These are phyloP conservation scores for Phanerodontia chrysosporium DNA, from an alignment of 768 basidiomycete genomes.

Conservation along the genomic window DNA sequence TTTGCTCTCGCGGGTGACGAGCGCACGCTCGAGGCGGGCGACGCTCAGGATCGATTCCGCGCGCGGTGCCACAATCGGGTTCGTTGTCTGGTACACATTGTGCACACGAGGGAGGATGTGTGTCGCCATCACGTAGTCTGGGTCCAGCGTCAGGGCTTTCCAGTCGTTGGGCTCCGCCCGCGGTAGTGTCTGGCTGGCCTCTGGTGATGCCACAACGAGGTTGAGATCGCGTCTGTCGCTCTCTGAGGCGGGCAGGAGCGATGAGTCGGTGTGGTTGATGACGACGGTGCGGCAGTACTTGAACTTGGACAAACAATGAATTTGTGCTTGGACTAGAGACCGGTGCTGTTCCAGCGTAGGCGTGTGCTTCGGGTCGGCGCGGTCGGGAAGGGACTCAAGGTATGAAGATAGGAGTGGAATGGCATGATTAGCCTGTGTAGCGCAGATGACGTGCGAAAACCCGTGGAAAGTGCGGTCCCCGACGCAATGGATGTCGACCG, in stretches of 20 bases:
- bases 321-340: constrained; percentile 33
- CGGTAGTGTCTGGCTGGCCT: not conserved
- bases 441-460: constrained; percentile 67
- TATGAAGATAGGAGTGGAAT: constrained; percentile 48
- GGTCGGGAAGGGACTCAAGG: constrained; percentile 32
- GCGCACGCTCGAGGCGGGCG: constrained; percentile 59
- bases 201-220: constrained; percentile 34
- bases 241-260: constrained; percentile 47
- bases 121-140: constrained; percentile 66
- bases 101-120: constrained; percentile 47
- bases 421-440: constrained; percentile 70
- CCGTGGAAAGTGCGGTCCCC: constrained; percentile 30
- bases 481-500: constrained; percentile 24
- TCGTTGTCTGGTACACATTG: constrained; percentile 66
- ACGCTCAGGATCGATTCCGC: constrained; percentile 49
- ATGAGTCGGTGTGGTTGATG: constrained; percentile 64
- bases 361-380: constrained; percentile 1
- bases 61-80: constrained; percentile 55
- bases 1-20: constrained; percentile 49
- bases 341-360: constrained; percentile 5
- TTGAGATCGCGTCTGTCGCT: constrained; percentile 65
- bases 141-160: constrained; percentile 30
- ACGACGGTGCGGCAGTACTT: constrained; percentile 54
- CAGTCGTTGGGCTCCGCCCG: not conserved
- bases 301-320: constrained; percentile 49